Percentiles rank a stretch among this genome's conserved stretches.
Evolutionary conservation across 176 grass and related monocot genomes (phyloP).

Genomic region (Ananas comosus): DNA sequence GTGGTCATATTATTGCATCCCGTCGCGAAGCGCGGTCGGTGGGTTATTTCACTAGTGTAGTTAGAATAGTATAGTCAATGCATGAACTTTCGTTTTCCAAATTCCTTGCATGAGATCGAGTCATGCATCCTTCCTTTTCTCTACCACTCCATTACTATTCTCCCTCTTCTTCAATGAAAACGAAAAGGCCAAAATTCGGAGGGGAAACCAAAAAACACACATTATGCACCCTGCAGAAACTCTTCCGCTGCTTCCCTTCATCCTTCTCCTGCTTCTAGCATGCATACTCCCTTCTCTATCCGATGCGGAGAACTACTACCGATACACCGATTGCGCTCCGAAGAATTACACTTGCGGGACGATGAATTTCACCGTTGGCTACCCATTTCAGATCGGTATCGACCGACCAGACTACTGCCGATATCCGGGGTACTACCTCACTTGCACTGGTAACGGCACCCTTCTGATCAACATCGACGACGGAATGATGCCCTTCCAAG

Average conservation of each 20-base stretch:
- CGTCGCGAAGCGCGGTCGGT: no score
- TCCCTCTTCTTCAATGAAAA: no score
- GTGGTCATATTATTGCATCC: no score
- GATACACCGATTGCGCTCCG: not conserved
- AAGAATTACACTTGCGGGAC: not conserved
- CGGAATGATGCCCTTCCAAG: conserved; percentile 16
- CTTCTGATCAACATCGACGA: conserved; percentile 1
- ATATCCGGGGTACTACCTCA: conserved; percentile 33
- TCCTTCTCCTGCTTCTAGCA: not conserved
- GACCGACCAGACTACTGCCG: conserved; percentile 23
- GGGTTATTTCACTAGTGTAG: no score
- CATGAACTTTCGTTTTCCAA: no score
- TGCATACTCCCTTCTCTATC: not conserved
- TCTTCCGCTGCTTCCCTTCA: not conserved
- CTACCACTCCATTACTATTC: no score
- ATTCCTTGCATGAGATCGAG: no score
- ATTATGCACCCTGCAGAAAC: not conserved
- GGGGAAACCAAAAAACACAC: no score
- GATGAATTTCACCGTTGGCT: not conserved
- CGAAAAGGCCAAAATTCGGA: no score
- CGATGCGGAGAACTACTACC: not conserved
- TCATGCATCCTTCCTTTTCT: no score
- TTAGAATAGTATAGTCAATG: no score
- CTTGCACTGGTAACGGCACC: conserved; percentile 9
- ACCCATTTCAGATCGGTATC: not conserved